phyloP scores from a whole-genome alignment of 495 filamentous ascomycete genomes.

The Parmelia sp. region DNA sequence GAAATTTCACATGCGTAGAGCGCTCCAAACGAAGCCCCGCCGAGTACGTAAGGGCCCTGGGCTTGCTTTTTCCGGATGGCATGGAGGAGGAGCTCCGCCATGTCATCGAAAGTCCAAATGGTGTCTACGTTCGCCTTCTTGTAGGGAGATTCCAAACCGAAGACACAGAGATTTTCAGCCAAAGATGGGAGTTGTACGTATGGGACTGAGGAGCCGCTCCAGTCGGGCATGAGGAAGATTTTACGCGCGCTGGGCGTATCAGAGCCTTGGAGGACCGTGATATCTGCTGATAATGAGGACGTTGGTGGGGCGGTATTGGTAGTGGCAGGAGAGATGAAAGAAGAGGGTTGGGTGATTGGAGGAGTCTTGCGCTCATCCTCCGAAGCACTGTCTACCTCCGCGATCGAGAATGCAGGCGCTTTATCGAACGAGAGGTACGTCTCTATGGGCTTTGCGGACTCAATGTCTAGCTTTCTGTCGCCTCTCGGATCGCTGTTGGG shows the following conservation, averaged over 20 bases:
- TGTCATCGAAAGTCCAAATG: constrained; percentile 9
- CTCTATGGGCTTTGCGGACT: constrained; percentile 9
- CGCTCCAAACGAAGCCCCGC: constrained; percentile 13
- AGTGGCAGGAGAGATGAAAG: neutral
- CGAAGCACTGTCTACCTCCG: constrained; percentile 7
- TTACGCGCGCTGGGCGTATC: constrained; percentile 2
- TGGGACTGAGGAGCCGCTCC: constrained; percentile 11
- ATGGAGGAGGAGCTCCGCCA: neutral
- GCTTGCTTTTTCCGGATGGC: constrained; percentile 9
- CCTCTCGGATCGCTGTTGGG: neutral
- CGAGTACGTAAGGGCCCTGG: constrained; percentile 14
- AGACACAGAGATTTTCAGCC: constrained; percentile 6
- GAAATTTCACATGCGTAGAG: constrained; percentile 15
- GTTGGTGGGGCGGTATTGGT: constrained; percentile 9
- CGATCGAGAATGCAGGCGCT: constrained; percentile 1
- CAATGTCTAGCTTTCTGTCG: constrained; percentile 8
- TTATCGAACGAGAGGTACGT: constrained; percentile 6
- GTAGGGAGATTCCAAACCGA: constrained; percentile 9
- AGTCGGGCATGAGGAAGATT: constrained; percentile 17
- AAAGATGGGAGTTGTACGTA: constrained; percentile 18
- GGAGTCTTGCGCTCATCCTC: constrained; percentile 13
- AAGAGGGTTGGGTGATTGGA: constrained; percentile 1
- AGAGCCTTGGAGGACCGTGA: constrained; percentile 14
- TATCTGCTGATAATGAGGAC: constrained; percentile 3
- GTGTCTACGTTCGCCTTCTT: constrained; percentile 7